Evolutionary conservation across 257 asterid genomes (phyloP), one percentile per base, ranked within the genome.

Genomic region (Cordia subcordata): DNA sequence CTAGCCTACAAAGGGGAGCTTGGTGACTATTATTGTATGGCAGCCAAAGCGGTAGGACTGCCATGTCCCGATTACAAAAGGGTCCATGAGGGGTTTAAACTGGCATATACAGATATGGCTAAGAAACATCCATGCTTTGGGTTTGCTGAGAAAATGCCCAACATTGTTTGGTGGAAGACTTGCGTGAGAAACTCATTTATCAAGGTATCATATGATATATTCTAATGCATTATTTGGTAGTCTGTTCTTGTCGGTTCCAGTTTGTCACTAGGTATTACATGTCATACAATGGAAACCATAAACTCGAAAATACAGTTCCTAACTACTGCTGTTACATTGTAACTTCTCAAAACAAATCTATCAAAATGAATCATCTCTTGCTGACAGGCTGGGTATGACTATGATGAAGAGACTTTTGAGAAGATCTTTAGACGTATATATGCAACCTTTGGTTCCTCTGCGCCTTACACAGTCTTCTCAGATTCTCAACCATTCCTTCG

Each of bases 1-100:
- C 72, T 92, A 53, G 99, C 99, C 64, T 92, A 92, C 82, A 92
- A 92, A 76, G 99, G 99, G 69, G 89, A 92, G 75, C 96, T 92
- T 42, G 99, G 99, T 15, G 99, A 92, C 80, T 92, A 92, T 78
- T 92, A 92, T 67, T 92, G 99, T 80, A 86, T 92, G 95, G 97
- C 99, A 60, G 99, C 99, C 66, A 92, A 92, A 71, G 76, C 99
- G 15, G 75, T 73, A 55, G 99, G 99, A 55, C 87, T 82, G 69
- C 96, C 87, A 37, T 92, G 99, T 56, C 99, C 99, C 10, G 97
- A 92, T 84, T 92, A 92, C 57, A 79, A 81, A 64, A 79, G 96
- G 46, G 78, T 88, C 19, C 99, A 92, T 9, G 95, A 92, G 66
- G 99, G 99, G 66, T 92, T 92, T 71, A 92, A 92, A 70, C 65